These are phyloP conservation scores for Aureobasidium mangrovei DNA, from an alignment of 2,329 filamentous ascomycete genomes.

Conservation along the genomic window DNA sequence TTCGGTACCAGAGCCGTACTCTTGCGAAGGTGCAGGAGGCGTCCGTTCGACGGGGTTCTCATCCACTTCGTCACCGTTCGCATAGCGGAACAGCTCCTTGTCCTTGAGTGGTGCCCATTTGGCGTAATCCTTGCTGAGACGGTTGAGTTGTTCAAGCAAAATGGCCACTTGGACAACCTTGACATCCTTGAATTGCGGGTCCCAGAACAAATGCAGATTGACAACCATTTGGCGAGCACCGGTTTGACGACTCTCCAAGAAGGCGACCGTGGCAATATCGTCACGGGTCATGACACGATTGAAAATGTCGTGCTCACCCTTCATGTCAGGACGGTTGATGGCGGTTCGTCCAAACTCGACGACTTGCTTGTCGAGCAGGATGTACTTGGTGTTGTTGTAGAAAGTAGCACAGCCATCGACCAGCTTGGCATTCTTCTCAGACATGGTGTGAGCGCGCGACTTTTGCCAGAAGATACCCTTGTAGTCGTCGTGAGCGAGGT, in stretches of 20 bases:
- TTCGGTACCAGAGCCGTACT: conserved; percentile 77
- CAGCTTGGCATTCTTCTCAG: conserved; percentile 74
- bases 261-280: conserved; percentile 85
- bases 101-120: conserved; percentile 73
- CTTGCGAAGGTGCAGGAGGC: conserved; percentile 66
- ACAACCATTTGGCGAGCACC: conserved; percentile 88
- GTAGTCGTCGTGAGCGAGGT: conserved; percentile 79
- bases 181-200: conserved; percentile 81
- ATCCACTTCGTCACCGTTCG: conserved; percentile 41
- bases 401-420: conserved; percentile 97
- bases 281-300: conserved; percentile 98
- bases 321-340: conserved; percentile 93
- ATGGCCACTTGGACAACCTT: conserved; percentile 96
- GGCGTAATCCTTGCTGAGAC: conserved; percentile 76
- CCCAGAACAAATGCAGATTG: conserved; percentile 94
- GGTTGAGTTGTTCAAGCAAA: conserved; percentile 82
- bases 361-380: conserved; percentile 86
- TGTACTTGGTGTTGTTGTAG: conserved; percentile 82
- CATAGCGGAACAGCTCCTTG: conserved; percentile 49
- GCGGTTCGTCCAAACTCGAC: conserved; percentile 87
- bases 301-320: conserved; percentile 94
- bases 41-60: conserved; percentile 35
- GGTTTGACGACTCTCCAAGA: conserved; percentile 84
- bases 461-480: conserved; percentile 92
- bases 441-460: conserved; percentile 83